phyloP scores from a whole-genome alignment of 805 yeast genomes.

The Metschnikowia borealis region DNA sequence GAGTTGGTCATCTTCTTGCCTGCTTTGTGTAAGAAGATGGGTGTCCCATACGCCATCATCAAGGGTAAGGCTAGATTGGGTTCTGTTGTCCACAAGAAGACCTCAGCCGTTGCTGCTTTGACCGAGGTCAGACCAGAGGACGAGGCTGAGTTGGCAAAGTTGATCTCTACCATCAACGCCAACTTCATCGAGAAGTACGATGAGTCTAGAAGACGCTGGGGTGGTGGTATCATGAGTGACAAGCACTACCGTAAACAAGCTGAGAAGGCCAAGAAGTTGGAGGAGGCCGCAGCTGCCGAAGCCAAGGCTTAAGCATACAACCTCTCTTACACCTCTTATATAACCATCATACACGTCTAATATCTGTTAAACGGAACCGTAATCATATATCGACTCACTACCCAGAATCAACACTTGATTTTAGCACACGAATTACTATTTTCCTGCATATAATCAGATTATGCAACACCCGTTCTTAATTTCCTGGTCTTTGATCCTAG shows the following conservation, averaged over 20 bases:
- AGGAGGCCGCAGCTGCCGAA: slow-evolving; percentile 23
- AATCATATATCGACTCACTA: no score
- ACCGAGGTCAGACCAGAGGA: slow-evolving; percentile 99
- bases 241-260: slow-evolving; percentile 85
- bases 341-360: not conserved
- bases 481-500: not conserved
- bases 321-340: not conserved
- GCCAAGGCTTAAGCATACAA: slow-evolving; percentile 4
- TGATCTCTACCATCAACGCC: slow-evolving; percentile 87
- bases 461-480: not conserved
- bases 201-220: slow-evolving; percentile 98
- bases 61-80: slow-evolving; percentile 99
- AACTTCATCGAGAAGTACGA: slow-evolving; percentile 94
- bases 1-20: slow-evolving; percentile 97
- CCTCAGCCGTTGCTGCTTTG: slow-evolving; percentile 94
- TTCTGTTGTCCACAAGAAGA: slow-evolving; percentile 94
- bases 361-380: not conserved
- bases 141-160: slow-evolving; percentile 89
- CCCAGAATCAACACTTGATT: not conserved
- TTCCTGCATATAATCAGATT: no score
- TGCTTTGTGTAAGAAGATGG: slow-evolving; percentile 98
- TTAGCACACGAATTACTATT: not conserved
- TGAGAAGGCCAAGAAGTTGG: slow-evolving; percentile 64
- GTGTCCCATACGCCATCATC: slow-evolving; percentile 97
- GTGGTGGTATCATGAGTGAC: slow-evolving; percentile 98